phyloP scores from a whole-genome alignment of 371 early-diverging fungal species.

The Circinella umbellata region DNA sequence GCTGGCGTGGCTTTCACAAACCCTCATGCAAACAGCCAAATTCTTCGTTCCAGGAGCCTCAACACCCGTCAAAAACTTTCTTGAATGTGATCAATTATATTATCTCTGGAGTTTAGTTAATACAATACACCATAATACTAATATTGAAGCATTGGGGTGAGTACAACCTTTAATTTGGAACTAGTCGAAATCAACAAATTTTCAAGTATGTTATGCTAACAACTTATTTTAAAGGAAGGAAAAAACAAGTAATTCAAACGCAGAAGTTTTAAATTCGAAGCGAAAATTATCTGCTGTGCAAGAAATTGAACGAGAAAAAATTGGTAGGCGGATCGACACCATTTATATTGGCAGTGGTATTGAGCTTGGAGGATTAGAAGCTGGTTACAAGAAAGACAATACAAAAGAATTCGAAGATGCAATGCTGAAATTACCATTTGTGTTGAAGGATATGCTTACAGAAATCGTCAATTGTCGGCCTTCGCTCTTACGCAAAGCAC shows the following conservation, averaged over 20 bases:
- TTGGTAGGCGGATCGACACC: conserved; percentile 18
- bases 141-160: background rate
- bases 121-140: background rate
- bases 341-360: background rate
- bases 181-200: background rate
- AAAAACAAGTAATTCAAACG: conserved; percentile 14
- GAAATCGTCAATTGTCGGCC: too few relatives aligned
- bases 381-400: too few relatives aligned
- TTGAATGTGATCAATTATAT: conserved; percentile 5
- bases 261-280: conserved; percentile 5
- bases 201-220: too few relatives aligned
- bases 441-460: too few relatives aligned
- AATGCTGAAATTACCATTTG: too few relatives aligned
- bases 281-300: conserved; percentile 18
- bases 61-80: background rate
- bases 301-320: conserved; percentile 9
- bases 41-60: too few relatives aligned
- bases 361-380: too few relatives aligned
- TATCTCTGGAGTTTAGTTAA: conserved; percentile 7
- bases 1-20: too few relatives aligned
- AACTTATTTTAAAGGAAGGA: conserved; percentile 17
- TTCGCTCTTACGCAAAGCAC: too few relatives aligned
- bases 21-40: too few relatives aligned
- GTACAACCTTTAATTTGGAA: background rate
- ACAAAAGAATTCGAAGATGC: too few relatives aligned